Conservation (phyloP, 1,284 basidiomycete species). For the Leccinum pseudoinsigne region DNA sequence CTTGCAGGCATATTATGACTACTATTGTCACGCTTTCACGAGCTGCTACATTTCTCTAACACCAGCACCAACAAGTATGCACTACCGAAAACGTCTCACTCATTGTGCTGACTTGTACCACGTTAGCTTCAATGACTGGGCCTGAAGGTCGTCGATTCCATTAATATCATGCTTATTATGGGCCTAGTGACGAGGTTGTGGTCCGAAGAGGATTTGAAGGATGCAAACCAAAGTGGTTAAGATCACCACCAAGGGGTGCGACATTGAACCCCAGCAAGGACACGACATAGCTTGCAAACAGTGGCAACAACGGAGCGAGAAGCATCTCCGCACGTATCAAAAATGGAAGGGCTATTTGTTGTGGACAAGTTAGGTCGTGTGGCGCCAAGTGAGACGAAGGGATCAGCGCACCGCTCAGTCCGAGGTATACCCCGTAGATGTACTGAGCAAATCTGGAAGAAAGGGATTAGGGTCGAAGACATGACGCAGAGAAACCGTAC, state of each 20-base stretch:
- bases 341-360: conserved; percentile 78
- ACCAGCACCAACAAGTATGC: too few relatives aligned
- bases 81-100: too few relatives aligned
- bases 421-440: conserved; percentile 88
- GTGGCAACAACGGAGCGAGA: conserved; percentile 80
- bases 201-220: too few relatives aligned
- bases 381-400: conserved; percentile 1
- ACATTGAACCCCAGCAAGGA: conserved; percentile 91
- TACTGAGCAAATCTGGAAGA: conserved; percentile 76
- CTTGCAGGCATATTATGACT: too few relatives aligned
- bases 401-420: conserved; percentile 65
- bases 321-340: conserved; percentile 85
- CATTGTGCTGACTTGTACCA: too few relatives aligned
- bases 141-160: too few relatives aligned
- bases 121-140: too few relatives aligned
- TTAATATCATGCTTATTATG: too few relatives aligned
- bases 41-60: too few relatives aligned
- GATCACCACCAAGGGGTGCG: conserved; percentile 34
- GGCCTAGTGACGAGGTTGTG: conserved; percentile 21
- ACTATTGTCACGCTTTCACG: too few relatives aligned
- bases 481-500: conserved; percentile 40
- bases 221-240: too few relatives aligned
- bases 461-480: conserved; percentile 9
- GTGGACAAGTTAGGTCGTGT: conserved; percentile 6
- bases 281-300: conserved; percentile 82